phyloP scores from a whole-genome alignment of 1,139 yeast genomes.

The Zygoascus meyerae region DNA sequence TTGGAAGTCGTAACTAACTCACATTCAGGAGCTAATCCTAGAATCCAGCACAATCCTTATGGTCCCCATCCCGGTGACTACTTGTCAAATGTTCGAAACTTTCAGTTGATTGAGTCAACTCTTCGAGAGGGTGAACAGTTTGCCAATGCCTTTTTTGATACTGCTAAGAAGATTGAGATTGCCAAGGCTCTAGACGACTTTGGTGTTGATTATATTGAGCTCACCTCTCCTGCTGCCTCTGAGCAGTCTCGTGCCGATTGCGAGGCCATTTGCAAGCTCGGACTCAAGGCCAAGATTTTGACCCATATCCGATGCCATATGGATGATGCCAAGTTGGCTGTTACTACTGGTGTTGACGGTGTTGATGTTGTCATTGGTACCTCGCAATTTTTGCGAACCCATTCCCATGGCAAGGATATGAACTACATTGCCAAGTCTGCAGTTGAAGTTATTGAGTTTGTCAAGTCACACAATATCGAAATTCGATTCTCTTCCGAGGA shows the following conservation, averaged over 20 bases:
- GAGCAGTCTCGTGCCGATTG: conserved; percentile 92
- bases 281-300: conserved; percentile 89
- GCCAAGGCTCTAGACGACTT: conserved; percentile 97
- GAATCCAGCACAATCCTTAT: conserved; percentile 57
- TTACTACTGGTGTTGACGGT: conserved; percentile 97
- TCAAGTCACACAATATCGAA: conserved; percentile 94
- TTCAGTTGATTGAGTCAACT: conserved; percentile 91
- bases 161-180: conserved; percentile 94
- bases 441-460: conserved; percentile 93
- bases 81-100: conserved; percentile 80
- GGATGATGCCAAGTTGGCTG: conserved; percentile 98
- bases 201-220: conserved; percentile 96
- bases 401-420: conserved; percentile 98
- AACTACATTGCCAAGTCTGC: conserved; percentile 95
- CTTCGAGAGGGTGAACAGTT: conserved; percentile 98
- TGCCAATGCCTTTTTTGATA: conserved; percentile 92
- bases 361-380: conserved; percentile 98
- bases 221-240: conserved; percentile 95
- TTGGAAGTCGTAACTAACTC: too few relatives aligned
- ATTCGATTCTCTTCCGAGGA: conserved; percentile 96
- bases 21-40: conserved; percentile 11
- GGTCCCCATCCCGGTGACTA: conserved; percentile 95
- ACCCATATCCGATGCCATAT: conserved; percentile 94
- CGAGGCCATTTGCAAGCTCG: conserved; percentile 96
- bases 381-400: conserved; percentile 89